Percentiles rank a stretch among this genome's conserved stretches.
These are phyloP conservation scores for Aspergillus ochraceoroseus DNA, from an alignment of 2,329 filamentous ascomycete genomes.

Conservation along the genomic window DNA sequence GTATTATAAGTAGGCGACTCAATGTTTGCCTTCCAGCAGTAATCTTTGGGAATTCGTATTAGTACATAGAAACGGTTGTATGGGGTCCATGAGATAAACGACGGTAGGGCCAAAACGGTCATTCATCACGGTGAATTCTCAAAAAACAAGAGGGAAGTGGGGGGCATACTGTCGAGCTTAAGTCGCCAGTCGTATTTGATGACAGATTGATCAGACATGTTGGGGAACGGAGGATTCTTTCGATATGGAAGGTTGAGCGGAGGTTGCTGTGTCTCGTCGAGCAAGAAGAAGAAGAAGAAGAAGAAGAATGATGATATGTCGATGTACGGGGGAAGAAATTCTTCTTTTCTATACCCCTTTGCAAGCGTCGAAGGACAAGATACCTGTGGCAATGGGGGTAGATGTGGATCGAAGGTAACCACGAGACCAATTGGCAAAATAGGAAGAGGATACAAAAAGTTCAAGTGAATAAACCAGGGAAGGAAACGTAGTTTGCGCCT, in stretches of 20 bases:
- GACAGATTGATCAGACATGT: slow-evolving; percentile 8
- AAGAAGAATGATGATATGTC: neutral
- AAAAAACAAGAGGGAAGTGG: slow-evolving; percentile 16
- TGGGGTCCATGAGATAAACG: neutral
- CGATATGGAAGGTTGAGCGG: neutral
- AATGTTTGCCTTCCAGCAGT: slow-evolving; percentile 54
- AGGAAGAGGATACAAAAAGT: slow-evolving; percentile 1
- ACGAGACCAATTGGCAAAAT: slow-evolving; percentile 15
- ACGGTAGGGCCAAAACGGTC: neutral
- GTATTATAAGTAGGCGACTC: slow-evolving; percentile 61
- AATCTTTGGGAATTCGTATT: slow-evolving; percentile 43
- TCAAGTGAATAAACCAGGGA: slow-evolving; percentile 5
- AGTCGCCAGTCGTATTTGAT: slow-evolving; percentile 49
- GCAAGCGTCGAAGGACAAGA: neutral
- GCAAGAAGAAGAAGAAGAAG: slow-evolving; percentile 1
- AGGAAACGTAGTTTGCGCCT: neutral
- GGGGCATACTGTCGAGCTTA: slow-evolving; percentile 50
- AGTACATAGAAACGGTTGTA: slow-evolving; percentile 12
- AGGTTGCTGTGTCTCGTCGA: neutral
- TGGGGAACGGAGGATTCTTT: slow-evolving; percentile 5
- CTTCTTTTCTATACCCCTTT: neutral
- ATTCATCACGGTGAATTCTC: slow-evolving; percentile 11
- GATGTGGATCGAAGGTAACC: slow-evolving; percentile 12
- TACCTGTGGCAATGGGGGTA: slow-evolving; percentile 6
- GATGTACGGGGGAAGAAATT: no score